Evolutionary conservation across 2,329 filamentous ascomycete genomes (phyloP).

Genomic region (Gaeumannomyces tritici): DNA sequence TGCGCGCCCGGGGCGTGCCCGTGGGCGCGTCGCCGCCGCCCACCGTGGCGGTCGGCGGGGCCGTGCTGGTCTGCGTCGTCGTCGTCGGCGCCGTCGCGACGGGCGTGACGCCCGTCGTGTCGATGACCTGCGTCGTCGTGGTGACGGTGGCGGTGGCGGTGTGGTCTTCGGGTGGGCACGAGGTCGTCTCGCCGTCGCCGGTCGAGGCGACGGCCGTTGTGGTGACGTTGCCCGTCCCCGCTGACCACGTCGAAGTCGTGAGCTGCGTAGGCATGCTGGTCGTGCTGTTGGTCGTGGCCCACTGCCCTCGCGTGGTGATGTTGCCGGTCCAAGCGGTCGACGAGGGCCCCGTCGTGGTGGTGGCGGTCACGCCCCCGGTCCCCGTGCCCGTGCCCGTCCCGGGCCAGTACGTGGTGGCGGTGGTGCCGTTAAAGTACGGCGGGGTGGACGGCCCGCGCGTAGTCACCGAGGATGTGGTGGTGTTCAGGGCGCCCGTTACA

Average conservation of each 20-base stretch:
- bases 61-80: constrained; percentile 14
- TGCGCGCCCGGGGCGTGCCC: constrained; percentile 18
- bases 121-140: constrained; percentile 18
- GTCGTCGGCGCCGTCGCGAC: constrained; percentile 16
- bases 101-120: constrained; percentile 20
- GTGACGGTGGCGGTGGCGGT: constrained; percentile 3
- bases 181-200: not conserved
- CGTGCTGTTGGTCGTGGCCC: not conserved
- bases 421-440: not conserved
- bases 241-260: not conserved
- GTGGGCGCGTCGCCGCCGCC: constrained; percentile 17
- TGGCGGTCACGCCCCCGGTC: not conserved
- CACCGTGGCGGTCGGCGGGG: constrained; percentile 20
- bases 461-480: not conserved
- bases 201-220: not conserved
- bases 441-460: not conserved
- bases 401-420: not conserved
- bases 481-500: not conserved
- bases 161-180: not conserved
- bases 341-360: not conserved
- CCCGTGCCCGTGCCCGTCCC: not conserved
- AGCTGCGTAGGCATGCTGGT: too few species aligned
- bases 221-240: too few species aligned
- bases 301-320: constrained; percentile 1
- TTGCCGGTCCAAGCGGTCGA: not conserved